A percentile compares a stretch with the other conserved stretches of the same genome.
These are phyloP conservation scores for Colletotrichum siamense DNA, from an alignment of 2,329 filamentous ascomycete species.

Conservation along the genomic window DNA sequence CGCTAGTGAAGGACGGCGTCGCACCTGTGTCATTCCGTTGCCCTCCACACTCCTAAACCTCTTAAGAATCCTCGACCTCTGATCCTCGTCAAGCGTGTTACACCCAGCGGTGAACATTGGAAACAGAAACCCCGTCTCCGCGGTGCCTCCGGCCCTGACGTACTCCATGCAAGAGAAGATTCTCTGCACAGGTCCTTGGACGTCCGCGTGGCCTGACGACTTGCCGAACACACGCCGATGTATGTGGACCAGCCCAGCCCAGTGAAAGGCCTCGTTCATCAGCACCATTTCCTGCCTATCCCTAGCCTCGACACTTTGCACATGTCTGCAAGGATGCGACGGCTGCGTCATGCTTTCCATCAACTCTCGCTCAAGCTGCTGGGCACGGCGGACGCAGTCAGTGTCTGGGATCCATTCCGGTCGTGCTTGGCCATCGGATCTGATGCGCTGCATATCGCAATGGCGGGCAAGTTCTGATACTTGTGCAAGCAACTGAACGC, in stretches of 20 bases:
- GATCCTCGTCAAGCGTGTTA: constrained; percentile 63
- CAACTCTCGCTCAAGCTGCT: constrained; percentile 66
- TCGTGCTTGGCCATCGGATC: constrained; percentile 40
- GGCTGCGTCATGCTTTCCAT: constrained; percentile 56
- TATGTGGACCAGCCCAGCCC: constrained; percentile 78
- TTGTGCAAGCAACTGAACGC: constrained; percentile 72
- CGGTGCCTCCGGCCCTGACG: constrained; percentile 70
- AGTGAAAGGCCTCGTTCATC: constrained; percentile 81
- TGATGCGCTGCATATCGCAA: constrained; percentile 71
- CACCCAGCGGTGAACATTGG: constrained; percentile 86
- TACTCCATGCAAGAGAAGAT: constrained; percentile 68
- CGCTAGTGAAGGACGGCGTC: constrained; percentile 25
- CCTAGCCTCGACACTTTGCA: constrained; percentile 53
- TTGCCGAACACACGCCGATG: constrained; percentile 75
- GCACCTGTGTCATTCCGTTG: constrained; percentile 77
- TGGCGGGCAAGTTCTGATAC: constrained; percentile 74
- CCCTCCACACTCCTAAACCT: constrained; percentile 72
- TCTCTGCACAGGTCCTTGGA: constrained; percentile 66
- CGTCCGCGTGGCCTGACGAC: constrained; percentile 58
- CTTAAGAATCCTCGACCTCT: constrained; percentile 66
- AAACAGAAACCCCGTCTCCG: constrained; percentile 78
- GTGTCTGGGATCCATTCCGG: constrained; percentile 63
- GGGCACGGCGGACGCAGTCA: constrained; percentile 60
- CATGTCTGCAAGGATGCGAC: constrained; percentile 48
- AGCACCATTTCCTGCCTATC: constrained; percentile 70